Base-by-base conservation (phyloP, 2,329 filamentous ascomycete genomes). In the Clonostachys sp. region DNA sequence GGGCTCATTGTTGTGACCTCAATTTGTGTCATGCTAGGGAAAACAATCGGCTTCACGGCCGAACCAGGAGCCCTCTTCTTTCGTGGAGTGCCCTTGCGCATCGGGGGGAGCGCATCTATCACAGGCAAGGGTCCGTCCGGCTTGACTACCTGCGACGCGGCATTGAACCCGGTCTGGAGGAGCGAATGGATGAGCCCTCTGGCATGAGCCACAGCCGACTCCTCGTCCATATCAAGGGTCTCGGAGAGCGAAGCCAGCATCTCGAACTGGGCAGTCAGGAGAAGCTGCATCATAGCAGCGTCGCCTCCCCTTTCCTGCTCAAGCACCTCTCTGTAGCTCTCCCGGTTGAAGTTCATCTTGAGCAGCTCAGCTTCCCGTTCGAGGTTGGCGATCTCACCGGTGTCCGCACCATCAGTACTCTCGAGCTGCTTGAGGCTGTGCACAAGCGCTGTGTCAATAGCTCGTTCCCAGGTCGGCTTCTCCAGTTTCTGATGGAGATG, bases 221-320 rank as follows among this genome's bases (percentile, higher is more conserved):
- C 82, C 62, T 95, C 89, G 49, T 79, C 86, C 84, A 97, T 90
- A 35, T 80, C 75, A 55, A 92, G 80, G 20, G 94, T 89, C 54
- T 89, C 87, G 47, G 86, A 83, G 46, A 99, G 80, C 1, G 91
- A 89, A 5, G 89, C 76, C 51, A 97, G 80, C 3, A 91, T 92
- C 58, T 96, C 91, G 56, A 99, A 95, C 59, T 97, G 92, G 12
- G 92, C 89, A 46, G 87, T 86, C 12, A 97, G 79, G 47, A 99
- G 77, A 44, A 89, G 80, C 65, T 96, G 91, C 59, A 96, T 77
- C 54, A 88, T 81, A 16, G 80, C 82, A 17, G 85, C 81, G 61
- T 96, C 91, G 12, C 86, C 87, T 24, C 79, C 76, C 68, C 86
- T 92, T 52, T 97, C 91, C 58, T 94, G 84, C 47, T 97, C 91